Evolutionary conservation across 1,139 yeast genomes (phyloP), one percentile per base, ranked within the genome.

Genomic region (Taphrina flavorubra): DNA sequence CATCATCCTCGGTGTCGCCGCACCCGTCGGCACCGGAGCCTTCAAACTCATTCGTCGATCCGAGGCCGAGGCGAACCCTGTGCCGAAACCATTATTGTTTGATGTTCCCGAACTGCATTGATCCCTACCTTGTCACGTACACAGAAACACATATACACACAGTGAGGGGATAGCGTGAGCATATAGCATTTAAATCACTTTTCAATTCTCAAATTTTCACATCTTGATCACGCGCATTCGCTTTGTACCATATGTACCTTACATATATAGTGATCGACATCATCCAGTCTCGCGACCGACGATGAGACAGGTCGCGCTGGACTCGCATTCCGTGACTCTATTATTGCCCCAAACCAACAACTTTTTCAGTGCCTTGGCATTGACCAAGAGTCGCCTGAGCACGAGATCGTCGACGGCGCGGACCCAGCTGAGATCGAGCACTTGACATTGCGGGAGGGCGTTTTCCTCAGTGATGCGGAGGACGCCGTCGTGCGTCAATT

Each of bases 1-100:
- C 81, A 94, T 95, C 75, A 95, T 95, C 75, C 83, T 95, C 74
- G 99, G 99, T 46, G 98, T 94, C 81, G 90, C 97, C 68, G 94
- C 94, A 97, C 86, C 90, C 69, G 88, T 95, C 73, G 99, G 99
- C 77, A 95, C 99, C 2, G 99, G 99, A 72, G 89, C 98, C 0
- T 92, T 95, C 83, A 89, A 92, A 77, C 84, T 94, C 20, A 77
- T 81, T 25, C 51, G 62, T 3, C 42, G 53, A 46, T 58, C 62
- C 7, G 62, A 58, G 18, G 53, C 34, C 25, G 53, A 44, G 46
- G 42, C 42, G 31, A 40, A 58, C 25, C 53, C 51, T 11, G 4
- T 14, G 34, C 62, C 62, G n/a, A 58, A 44, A 46, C 25, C 42
- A 44, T 44, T 58, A 36, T n/a, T 58, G 13, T 58, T 58, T 31